Conservation (phyloP, 495 filamentous ascomycete genomes). For the Aspergillus nanangensis region DNA sequence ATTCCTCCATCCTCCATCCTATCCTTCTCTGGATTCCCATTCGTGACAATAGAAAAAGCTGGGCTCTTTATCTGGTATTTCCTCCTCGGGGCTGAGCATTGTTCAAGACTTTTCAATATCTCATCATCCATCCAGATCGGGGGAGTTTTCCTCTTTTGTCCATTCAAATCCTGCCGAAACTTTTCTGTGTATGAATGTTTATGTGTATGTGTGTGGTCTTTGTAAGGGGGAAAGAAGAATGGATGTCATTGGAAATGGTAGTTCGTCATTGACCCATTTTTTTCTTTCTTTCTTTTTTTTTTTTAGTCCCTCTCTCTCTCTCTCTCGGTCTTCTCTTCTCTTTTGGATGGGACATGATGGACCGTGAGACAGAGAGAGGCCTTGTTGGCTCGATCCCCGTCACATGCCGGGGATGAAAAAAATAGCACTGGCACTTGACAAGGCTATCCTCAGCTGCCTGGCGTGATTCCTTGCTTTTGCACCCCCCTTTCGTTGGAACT, state of each 20-base stretch:
- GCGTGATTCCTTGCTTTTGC: neutral
- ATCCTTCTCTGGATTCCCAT: neutral
- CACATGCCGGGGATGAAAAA: too few relatives aligned
- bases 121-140: too few relatives aligned
- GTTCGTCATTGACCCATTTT: neutral
- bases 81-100: neutral
- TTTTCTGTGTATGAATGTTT: neutral
- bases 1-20: constrained; percentile 4
- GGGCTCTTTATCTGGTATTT: neutral
- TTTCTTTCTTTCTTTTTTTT: neutral
- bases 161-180: neutral
- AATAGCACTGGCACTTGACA: neutral
- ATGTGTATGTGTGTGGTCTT: neutral
- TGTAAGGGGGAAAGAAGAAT: neutral
- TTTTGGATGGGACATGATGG: too few relatives aligned
- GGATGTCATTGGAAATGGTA: neutral
- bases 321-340: too few relatives aligned
- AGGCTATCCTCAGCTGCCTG: neutral
- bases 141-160: neutral
- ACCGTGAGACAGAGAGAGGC: too few relatives aligned
- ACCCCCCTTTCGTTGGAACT: neutral
- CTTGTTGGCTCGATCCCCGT: too few relatives aligned
- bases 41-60: neutral
- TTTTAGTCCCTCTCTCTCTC: neutral
- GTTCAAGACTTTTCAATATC: too few relatives aligned